Percentiles rank a stretch among this genome's conserved stretches.
Conservation (phyloP, 1,284 basidiomycete species). For the Ceratobasidium sp. region DNA sequence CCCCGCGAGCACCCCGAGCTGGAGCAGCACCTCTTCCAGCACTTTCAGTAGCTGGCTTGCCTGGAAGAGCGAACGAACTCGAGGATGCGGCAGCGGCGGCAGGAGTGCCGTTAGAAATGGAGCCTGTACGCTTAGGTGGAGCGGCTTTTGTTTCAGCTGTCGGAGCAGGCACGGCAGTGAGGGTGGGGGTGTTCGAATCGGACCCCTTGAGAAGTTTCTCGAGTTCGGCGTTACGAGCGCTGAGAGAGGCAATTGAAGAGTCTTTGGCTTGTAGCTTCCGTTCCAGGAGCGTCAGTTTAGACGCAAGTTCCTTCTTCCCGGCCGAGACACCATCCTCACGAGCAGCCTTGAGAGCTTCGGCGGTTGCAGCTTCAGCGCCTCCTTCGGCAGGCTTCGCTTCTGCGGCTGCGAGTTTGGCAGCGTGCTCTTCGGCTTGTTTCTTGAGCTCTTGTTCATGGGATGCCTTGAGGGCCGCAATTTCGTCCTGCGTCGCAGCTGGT, state of each 20-base stretch:
- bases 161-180: conserved; percentile 13
- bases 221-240: conserved; percentile 29
- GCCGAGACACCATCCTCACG: conserved; percentile 35
- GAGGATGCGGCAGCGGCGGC: conserved; percentile 7
- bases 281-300: conserved; percentile 55
- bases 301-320: conserved; percentile 46
- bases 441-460: conserved; percentile 51
- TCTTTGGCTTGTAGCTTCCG: conserved; percentile 42
- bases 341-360: conserved; percentile 22
- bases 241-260: conserved; percentile 37
- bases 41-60: conserved; percentile 28
- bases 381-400: conserved; percentile 10
- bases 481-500: conserved; percentile 49
- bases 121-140: conserved; percentile 13
- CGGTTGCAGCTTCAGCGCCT: background rate
- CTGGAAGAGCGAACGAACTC: background rate
- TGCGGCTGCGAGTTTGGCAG: conserved; percentile 17
- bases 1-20: background rate
- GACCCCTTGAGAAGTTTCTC: conserved; percentile 29
- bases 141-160: conserved; percentile 7
- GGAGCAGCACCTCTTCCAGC: conserved; percentile 35
- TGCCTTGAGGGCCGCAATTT: conserved; percentile 57
- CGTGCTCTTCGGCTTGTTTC: conserved; percentile 49
- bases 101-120: conserved; percentile 15
- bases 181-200: conserved; percentile 12